Percentiles rank a stretch among this genome's conserved stretches.
Evolutionary conservation across 2,329 filamentous ascomycete genomes (phyloP).

Genomic region (Penicillium sp.): DNA sequence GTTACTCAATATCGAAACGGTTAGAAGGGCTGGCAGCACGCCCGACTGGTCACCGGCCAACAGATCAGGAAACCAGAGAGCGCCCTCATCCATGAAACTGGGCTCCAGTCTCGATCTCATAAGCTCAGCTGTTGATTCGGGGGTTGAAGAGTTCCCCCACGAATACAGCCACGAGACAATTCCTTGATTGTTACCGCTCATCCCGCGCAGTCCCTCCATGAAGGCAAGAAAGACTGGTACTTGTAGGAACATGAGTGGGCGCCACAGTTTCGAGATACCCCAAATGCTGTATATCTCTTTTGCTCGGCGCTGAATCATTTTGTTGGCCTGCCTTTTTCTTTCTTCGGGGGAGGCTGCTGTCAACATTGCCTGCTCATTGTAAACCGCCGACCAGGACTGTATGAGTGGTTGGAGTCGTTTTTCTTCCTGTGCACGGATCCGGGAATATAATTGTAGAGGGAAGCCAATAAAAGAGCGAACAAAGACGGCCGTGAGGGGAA

Average conservation of each 20-base stretch:
- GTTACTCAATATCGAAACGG: constrained; percentile 52
- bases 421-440: constrained; percentile 41
- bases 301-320: constrained; percentile 17
- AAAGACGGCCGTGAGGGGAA: constrained; percentile 57
- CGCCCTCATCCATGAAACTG: constrained; percentile 57
- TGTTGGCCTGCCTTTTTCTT: constrained; percentile 24
- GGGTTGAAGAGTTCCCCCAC: constrained; percentile 17
- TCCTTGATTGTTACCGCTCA: constrained; percentile 47
- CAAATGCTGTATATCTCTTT: constrained; percentile 36
- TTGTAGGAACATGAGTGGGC: constrained; percentile 38
- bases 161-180: constrained; percentile 42
- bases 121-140: constrained; percentile 16
- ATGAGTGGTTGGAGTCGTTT: constrained; percentile 46
- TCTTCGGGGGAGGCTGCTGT: neutral
- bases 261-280: constrained; percentile 36
- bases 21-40: constrained; percentile 52
- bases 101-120: constrained; percentile 45
- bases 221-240: constrained; percentile 50
- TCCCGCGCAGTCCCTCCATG: constrained; percentile 51
- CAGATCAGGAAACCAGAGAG: constrained; percentile 62
- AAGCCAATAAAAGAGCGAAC: constrained; percentile 52
- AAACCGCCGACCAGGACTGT: constrained; percentile 35
- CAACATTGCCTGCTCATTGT: constrained; percentile 8
- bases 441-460: constrained; percentile 50
- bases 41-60: constrained; percentile 54